Conservation (phyloP, 331 rosid species). For the Rosa hybrid region DNA sequence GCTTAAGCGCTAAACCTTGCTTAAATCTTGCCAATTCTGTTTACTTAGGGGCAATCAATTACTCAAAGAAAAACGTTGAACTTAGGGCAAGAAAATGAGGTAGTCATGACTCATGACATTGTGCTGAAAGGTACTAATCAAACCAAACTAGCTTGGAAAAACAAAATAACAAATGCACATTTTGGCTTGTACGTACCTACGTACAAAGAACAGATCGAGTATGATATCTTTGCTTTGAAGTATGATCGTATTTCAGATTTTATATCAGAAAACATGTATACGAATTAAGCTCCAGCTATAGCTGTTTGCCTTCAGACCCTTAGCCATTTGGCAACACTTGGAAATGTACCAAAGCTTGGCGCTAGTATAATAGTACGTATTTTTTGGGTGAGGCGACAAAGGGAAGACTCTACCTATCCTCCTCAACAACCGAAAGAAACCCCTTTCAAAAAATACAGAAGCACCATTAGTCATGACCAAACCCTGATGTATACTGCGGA, state of each 20-base stretch:
- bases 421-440: constrained; percentile 30
- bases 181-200: background rate
- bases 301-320: background rate
- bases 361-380: background rate
- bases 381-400: constrained; percentile 31
- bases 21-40: constrained; percentile 24
- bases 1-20: constrained; percentile 82
- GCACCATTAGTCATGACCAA: constrained; percentile 8
- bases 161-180: constrained; percentile 21
- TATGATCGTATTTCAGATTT: background rate
- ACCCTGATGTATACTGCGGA: background rate
- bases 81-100: constrained; percentile 33
- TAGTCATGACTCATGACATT: constrained; percentile 16
- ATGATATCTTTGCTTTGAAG: constrained; percentile 19
- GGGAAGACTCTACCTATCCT: constrained; percentile 35
- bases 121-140: constrained; percentile 46
- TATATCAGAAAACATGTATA: background rate
- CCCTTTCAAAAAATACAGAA: background rate
- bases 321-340: constrained; percentile 31
- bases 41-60: constrained; percentile 39
- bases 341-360: background rate
- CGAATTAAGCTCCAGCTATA: background rate
- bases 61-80: constrained; percentile 31
- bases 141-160: constrained; percentile 61
- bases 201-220: background rate